Evolutionary conservation across 2,329 filamentous ascomycete species (phyloP), one percentile per base, ranked within the genome.

Genomic region (Didymella sp.): DNA sequence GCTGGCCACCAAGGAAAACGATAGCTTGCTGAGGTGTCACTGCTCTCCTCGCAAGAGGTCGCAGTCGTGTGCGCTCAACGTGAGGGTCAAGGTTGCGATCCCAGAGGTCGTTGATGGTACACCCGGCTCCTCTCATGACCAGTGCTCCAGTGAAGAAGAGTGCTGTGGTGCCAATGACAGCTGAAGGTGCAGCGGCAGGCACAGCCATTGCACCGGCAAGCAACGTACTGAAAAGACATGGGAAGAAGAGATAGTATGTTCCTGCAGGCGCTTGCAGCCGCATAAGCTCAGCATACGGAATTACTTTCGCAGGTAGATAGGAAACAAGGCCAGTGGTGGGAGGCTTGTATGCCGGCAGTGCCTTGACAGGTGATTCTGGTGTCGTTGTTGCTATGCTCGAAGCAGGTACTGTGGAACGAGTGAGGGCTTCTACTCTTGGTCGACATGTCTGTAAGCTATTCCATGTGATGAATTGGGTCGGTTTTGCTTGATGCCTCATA

Each of bases 61-160:
- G 87, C 28, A 91, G 80, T 13, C 88, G 85, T 6, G 91, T 96
- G 44, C 92, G 85, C 1, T 84, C 78, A 13, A 96, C 92, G 61
- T 92, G 85, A 6, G 89, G 88, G 75, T 96, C 92, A 15, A 96
- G 87, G 66, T 95, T 90, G 51, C 91, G 86, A 76, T 96, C 92
- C 89, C 91, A 93, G 47, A 96, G 85, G 73, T 96, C 92, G 73
- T 96, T 96, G 78, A 96, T 92, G 17, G 89, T 89, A 76, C 92
- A 96, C 48, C 91, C 91, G 19, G 91, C 91, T 45, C 92, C 90
- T 59, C 92, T 89, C 90, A 96, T 95, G 63, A 96, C 84, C 41
- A 96, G 74, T 3, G 91, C 89, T 47, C 91, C 92, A 2, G 86
- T 81, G 68, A 89, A 85, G 78, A 96, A 95, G 44, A 95, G 83